phyloP scores from a whole-genome alignment of 2,329 filamentous ascomycete genomes.

The Neonectria magnoliae region DNA sequence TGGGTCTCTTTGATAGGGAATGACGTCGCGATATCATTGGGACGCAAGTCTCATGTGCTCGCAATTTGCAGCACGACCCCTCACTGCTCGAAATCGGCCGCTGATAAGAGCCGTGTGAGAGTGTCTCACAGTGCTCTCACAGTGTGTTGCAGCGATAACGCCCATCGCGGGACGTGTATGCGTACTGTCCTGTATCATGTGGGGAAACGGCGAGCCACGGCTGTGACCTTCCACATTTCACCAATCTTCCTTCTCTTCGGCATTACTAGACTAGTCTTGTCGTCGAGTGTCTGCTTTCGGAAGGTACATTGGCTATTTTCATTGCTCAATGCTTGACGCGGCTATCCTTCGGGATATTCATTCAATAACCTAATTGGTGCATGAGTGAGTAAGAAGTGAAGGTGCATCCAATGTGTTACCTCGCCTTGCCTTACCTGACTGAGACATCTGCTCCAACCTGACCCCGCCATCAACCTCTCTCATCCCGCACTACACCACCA shows the following conservation, averaged over 20 bases:
- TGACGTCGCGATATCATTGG: conserved; percentile 11
- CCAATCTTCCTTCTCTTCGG: neutral
- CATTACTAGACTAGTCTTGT: neutral
- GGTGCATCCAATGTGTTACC: neutral
- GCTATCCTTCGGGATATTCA: neutral
- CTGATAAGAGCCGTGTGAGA: conserved; percentile 6
- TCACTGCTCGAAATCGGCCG: neutral
- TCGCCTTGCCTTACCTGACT: neutral
- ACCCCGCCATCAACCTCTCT: neutral
- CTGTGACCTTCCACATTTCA: conserved; percentile 2
- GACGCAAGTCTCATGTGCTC: conserved; percentile 8
- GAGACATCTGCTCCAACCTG: neutral
- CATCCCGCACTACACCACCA: conserved; percentile 7
- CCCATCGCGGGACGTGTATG: neutral
- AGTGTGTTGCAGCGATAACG: neutral
- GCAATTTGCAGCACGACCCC: conserved; percentile 9
- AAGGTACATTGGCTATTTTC: neutral
- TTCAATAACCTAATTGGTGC: neutral
- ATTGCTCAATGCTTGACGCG: neutral
- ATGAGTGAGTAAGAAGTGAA: neutral
- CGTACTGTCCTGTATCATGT: neutral
- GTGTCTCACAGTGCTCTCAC: neutral
- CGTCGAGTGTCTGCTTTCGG: neutral
- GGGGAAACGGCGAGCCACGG: neutral
- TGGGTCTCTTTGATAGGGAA: neutral